Evolutionary conservation across 345 rosid species (phyloP).

Genomic region (Brassica cretica): DNA sequence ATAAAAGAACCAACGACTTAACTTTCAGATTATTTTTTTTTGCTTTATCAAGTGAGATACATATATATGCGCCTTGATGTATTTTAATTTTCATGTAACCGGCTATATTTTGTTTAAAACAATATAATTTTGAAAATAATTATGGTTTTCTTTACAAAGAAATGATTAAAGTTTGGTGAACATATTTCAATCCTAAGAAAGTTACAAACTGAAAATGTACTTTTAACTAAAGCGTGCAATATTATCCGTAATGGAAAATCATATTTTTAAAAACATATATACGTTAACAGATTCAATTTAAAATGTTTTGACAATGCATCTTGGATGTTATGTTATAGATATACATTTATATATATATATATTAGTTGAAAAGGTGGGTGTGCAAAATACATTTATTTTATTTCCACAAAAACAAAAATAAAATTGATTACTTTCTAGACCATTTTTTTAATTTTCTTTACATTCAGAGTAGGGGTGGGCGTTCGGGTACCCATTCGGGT

Average conservation of each 20-base stretch:
- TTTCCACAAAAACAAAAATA: too few species aligned
- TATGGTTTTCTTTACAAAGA: constrained; percentile 32
- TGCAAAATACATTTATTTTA: not conserved
- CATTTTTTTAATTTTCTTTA: too few species aligned
- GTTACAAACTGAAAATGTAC: constrained; percentile 13
- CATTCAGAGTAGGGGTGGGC: too few species aligned
- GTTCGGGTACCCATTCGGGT: too few species aligned
- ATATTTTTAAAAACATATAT: too few species aligned
- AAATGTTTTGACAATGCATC: not conserved
- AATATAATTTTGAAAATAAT: not conserved
- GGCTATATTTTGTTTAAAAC: not conserved
- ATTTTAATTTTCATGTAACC: not conserved
- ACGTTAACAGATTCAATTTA: too few species aligned
- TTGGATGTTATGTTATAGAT: not conserved
- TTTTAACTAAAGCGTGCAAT: constrained; percentile 11
- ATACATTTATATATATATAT: too few species aligned
- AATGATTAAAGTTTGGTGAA: constrained; percentile 37
- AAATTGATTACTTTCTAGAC: too few species aligned
- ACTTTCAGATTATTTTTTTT: not conserved
- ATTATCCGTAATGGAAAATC: constrained; percentile 18
- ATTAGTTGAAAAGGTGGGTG: constrained; percentile 14
- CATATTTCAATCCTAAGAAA: constrained; percentile 25
- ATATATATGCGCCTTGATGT: not conserved
- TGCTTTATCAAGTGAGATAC: not conserved
- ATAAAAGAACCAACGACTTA: not conserved